Percentiles rank a stretch among this genome's conserved stretches.
These are phyloP conservation scores for Penicillium sp. DNA, from an alignment of 2,329 filamentous ascomycete genomes.

Conservation along the genomic window DNA sequence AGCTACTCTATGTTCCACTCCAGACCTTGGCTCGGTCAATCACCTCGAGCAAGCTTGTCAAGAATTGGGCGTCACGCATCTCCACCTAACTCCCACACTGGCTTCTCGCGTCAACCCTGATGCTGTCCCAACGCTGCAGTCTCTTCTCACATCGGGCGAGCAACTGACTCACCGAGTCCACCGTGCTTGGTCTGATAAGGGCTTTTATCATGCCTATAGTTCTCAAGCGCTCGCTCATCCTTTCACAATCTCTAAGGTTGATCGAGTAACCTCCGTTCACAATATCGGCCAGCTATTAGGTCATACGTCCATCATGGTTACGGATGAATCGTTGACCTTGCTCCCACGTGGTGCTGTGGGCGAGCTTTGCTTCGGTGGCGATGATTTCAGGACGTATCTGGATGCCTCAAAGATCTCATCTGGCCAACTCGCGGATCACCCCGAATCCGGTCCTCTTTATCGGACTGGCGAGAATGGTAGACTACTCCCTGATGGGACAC, in stretches of 20 bases:
- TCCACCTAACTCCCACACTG: slow-evolving; percentile 84
- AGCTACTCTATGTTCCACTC: slow-evolving; percentile 74
- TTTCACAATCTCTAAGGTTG: slow-evolving; percentile 70
- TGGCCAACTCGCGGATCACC: slow-evolving; percentile 69
- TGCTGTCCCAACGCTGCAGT: slow-evolving; percentile 69
- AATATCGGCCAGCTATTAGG: slow-evolving; percentile 74
- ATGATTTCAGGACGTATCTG: slow-evolving; percentile 60
- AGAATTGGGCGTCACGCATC: slow-evolving; percentile 67
- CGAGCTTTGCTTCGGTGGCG: slow-evolving; percentile 83
- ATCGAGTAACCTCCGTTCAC: slow-evolving; percentile 60
- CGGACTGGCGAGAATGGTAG: slow-evolving; percentile 80
- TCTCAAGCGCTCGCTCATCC: slow-evolving; percentile 61
- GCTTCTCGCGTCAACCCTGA: slow-evolving; percentile 70
- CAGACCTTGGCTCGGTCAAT: slow-evolving; percentile 71
- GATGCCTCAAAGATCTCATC: slow-evolving; percentile 43
- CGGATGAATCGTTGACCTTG: slow-evolving; percentile 51
- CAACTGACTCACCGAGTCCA: slow-evolving; percentile 72
- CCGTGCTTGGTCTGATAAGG: slow-evolving; percentile 64
- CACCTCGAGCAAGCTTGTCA: slow-evolving; percentile 71
- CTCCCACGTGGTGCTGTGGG: slow-evolving; percentile 73
- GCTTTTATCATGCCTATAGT: slow-evolving; percentile 67
- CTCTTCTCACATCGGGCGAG: slow-evolving; percentile 81
- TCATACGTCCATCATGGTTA: slow-evolving; percentile 75
- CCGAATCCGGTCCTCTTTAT: slow-evolving; percentile 71
- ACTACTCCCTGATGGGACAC: slow-evolving; percentile 72